Base-by-base conservation (phyloP, 177 flowering plant genomes). In the Vitis hybrid region DNA sequence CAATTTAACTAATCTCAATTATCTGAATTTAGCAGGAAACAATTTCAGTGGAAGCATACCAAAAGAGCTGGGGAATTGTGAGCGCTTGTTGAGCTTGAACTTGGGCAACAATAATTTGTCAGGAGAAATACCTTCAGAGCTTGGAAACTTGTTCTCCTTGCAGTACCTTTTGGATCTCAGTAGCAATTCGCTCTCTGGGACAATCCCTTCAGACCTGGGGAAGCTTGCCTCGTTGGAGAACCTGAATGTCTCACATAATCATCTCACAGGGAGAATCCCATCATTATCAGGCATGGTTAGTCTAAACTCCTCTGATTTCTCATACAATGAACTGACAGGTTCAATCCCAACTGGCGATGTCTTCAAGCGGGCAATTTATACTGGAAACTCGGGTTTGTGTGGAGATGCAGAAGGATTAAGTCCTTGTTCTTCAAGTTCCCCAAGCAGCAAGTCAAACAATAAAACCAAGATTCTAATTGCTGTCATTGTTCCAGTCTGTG, bases 311-410 rank as follows among this genome's bases (percentile, higher is more conserved):
- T 32, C 86, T 8, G 93, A 93, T 71, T 79, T 93, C 65, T 88
- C 97, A 1, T 79, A 80, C 75, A 93, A 93, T 74, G 52, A 82
- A 48, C 67, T 93, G 71, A 72, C 74, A 1, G 98, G 98, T 60
- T 79, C 80, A 2, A 71, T 91, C 21, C 97, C 91, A 9, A 57
- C 24, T 19, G 71, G 71, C 11, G 17, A 30, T 13, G 18, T 65
- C 40, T 90, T 93, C 72, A 65, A 65, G 50, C 50, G 72, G 35
- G 79, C 85, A 35, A 66, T 79, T 10, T 91, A 71, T 64, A 24
- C 56, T 17, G 91, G 87, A 19, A 93, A 91, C 67, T n/a, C 79
- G 6, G 90, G 85, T 52, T 73, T 93, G 63, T 93, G 97, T 73
- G 97, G 94, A 64, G 21, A 80, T 54, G 80, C 56, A 62, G 35